These are phyloP conservation scores for Fusarium denticulatum DNA, from an alignment of 2,329 filamentous ascomycete species.

Conservation along the genomic window DNA sequence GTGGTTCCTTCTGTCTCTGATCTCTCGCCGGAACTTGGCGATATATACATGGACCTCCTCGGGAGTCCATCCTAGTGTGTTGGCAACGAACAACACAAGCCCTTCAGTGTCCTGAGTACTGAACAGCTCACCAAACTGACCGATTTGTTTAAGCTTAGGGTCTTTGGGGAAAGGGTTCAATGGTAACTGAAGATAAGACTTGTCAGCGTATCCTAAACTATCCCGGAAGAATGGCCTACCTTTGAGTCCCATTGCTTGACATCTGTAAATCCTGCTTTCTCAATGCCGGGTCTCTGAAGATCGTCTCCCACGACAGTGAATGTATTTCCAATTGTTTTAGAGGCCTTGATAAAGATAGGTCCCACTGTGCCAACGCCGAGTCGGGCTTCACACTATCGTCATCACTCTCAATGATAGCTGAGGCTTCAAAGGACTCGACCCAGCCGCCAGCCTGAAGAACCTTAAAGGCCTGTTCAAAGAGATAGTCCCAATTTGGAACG, in stretches of 20 bases:
- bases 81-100: constrained; percentile 27
- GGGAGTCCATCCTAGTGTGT: constrained; percentile 19
- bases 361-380: constrained; percentile 23
- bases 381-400: constrained; percentile 21
- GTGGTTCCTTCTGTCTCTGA: constrained; percentile 18
- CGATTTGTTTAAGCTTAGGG: constrained; percentile 29
- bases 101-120: constrained; percentile 33
- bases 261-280: constrained; percentile 24
- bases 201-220: not conserved
- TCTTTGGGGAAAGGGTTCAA: constrained; percentile 32
- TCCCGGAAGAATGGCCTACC: not conserved
- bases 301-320: constrained; percentile 30
- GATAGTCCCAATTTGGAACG: constrained; percentile 20
- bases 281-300: constrained; percentile 11
- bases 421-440: constrained; percentile 27
- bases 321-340: constrained; percentile 23
- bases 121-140: constrained; percentile 31
- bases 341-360: constrained; percentile 28
- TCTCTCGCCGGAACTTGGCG: constrained; percentile 22
- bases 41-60: constrained; percentile 29
- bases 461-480: constrained; percentile 16
- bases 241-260: constrained; percentile 34
- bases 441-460: constrained; percentile 28
- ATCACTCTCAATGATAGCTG: constrained; percentile 23
- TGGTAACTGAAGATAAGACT: not conserved